phyloP scores from a whole-genome alignment of 306 rosid genomes.

The Cicer judaicum region DNA sequence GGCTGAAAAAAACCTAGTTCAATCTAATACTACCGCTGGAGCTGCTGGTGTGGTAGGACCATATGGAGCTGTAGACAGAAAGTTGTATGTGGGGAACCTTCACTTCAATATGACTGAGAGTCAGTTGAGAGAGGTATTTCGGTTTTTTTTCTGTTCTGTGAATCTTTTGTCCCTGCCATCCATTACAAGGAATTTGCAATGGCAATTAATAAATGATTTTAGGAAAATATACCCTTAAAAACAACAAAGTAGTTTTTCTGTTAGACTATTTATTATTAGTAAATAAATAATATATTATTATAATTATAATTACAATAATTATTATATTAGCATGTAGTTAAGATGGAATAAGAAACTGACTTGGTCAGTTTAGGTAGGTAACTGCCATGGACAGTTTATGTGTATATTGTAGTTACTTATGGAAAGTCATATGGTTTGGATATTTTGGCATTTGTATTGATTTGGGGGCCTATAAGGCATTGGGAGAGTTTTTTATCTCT shows the following conservation, averaged over 20 bases:
- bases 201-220: background rate
- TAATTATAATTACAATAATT: too few relatives aligned
- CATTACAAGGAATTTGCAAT: conserved; percentile 24
- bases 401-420: too few relatives aligned
- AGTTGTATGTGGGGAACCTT: conserved; percentile 93
- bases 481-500: too few relatives aligned
- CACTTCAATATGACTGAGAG: conserved; percentile 97
- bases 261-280: too few relatives aligned
- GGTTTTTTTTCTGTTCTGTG: conserved; percentile 10
- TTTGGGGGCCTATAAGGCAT: too few relatives aligned
- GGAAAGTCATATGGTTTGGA: too few relatives aligned
- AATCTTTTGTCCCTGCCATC: conserved; percentile 11
- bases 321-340: too few relatives aligned
- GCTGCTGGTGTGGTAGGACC: conserved; percentile 76
- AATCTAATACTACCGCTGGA: conserved; percentile 75
- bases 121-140: conserved; percentile 92
- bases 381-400: too few relatives aligned
- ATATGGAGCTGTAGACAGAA: conserved; percentile 94
- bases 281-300: too few relatives aligned
- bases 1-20: conserved; percentile 98
- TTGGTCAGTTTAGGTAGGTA: too few relatives aligned
- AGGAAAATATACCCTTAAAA: background rate
- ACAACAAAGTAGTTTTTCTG: conserved; percentile 5
- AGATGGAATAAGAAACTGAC: too few relatives aligned
- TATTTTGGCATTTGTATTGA: too few relatives aligned